These are phyloP conservation scores for Xanthoparmelia taractica DNA, from an alignment of 495 filamentous ascomycete genomes.

Conservation along the genomic window DNA sequence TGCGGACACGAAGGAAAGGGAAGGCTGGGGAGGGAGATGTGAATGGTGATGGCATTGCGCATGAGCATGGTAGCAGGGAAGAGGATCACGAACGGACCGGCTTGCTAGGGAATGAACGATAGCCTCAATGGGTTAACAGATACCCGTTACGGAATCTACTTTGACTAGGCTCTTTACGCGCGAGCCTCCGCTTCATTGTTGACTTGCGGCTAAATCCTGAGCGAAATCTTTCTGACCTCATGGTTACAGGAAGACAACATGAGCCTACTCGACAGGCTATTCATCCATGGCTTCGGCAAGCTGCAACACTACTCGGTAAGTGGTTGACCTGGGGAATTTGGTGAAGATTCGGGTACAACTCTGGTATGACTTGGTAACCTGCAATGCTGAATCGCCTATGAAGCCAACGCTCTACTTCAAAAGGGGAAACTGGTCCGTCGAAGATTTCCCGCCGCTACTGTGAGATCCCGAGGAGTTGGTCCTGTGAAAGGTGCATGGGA, in stretches of 20 bases:
- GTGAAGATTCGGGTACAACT: not conserved
- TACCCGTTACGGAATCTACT: not conserved
- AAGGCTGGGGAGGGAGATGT: constrained; percentile 2
- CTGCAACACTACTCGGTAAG: not conserved
- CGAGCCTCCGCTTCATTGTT: not conserved
- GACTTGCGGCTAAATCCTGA: not conserved
- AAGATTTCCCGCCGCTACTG: not conserved
- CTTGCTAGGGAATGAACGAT: constrained; percentile 20
- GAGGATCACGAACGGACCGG: constrained; percentile 18
- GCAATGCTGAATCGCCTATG: not conserved
- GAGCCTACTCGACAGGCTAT: not conserved
- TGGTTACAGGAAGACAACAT: not conserved
- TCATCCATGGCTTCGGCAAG: not conserved
- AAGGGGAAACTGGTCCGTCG: too few species aligned
- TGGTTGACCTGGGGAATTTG: not conserved
- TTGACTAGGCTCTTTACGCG: not conserved
- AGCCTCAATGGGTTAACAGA: not conserved
- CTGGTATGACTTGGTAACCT: not conserved
- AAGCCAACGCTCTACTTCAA: not conserved
- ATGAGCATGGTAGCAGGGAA: not conserved
- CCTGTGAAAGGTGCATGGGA: not conserved
- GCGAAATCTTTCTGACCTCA: not conserved
- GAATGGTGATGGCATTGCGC: not conserved
- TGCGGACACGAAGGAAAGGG: constrained; percentile 18
- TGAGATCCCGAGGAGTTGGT: not conserved